Evolutionary conservation across 306 rosid genomes (phyloP), one percentile per base, ranked within the genome.

Genomic region (Ormosia emarginata): DNA sequence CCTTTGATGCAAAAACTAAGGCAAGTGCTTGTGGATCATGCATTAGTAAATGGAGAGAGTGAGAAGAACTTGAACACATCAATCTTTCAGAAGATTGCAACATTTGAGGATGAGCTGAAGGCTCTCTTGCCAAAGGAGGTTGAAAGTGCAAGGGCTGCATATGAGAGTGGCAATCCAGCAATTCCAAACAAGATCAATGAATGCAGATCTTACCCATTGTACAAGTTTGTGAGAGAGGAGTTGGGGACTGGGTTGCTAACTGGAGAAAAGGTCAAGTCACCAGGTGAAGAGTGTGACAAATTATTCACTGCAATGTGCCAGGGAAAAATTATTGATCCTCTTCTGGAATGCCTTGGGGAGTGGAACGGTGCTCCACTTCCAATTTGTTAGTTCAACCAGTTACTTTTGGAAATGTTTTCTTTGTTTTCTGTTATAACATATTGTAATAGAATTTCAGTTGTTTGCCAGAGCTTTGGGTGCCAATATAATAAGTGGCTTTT

Each of bases 311-410:
- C 97, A 2, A 74, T 92, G 71, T 88, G 94, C 30, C 78, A 91
- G 36, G 97, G 96, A 0, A 92, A 87, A 76, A 83, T 91, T 17
- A 92, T 94, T 57, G 98, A 94, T 63, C 94, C 98, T 7, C 90
- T 94, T 79, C 12, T 94, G 1, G 93, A 85, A 12, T 94, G 98
- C 77, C 88, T 92, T 44, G 83, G 79, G 2, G 92, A 85, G 8
- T 94, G 98, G 98, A 94, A 90, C 8, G 97, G 98, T 46, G 88
- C 90, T 15, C 98, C 98, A 47, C 87, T 94, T 79, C 97, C 98
- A 5, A 85, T 94, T 7, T 89, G 85, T 47, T 94, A 90, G 84
- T 29, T 32, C 75, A 40, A 33, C 1, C 0, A 3, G 3, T 47
- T 7, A 4, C n/a, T 36, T 39, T 1, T 62, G 4, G 9, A 43